Percentiles rank a stretch among this genome's conserved stretches.
phyloP scores from a whole-genome alignment of 2,329 filamentous ascomycete species.

The Penicillium sp. region DNA sequence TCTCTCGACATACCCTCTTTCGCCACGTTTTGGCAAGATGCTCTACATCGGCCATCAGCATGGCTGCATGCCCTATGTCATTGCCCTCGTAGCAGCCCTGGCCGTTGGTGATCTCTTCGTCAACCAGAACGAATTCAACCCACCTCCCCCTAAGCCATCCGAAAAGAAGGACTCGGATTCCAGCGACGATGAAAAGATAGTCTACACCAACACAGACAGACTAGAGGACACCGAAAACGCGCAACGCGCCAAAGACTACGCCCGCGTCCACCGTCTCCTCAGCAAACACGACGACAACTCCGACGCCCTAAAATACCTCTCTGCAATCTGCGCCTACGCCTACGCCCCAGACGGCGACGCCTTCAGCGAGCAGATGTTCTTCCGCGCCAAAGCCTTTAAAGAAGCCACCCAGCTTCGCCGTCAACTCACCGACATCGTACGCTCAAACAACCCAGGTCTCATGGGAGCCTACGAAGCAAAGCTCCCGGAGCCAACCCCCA shows the following conservation, averaged over 20 bases:
- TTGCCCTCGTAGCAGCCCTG: constrained; percentile 80
- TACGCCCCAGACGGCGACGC: constrained; percentile 60
- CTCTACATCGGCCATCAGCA: constrained; percentile 81
- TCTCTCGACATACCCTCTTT: constrained; percentile 83
- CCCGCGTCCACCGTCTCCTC: constrained; percentile 71
- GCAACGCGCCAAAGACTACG: constrained; percentile 59
- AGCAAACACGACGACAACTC: constrained; percentile 74
- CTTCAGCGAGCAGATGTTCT: constrained; percentile 79
- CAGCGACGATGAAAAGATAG: constrained; percentile 37
- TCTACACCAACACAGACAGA: constrained; percentile 61
- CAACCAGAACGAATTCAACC: constrained; percentile 70
- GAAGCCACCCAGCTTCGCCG: constrained; percentile 77
- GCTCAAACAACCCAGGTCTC: constrained; percentile 60
- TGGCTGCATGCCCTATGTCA: constrained; percentile 75
- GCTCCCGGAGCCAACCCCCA: constrained; percentile 58
- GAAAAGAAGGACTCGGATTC: constrained; percentile 27
- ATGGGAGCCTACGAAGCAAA: constrained; percentile 40
- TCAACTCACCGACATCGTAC: constrained; percentile 77
- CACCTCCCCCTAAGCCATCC: constrained; percentile 42
- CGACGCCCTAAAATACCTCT: constrained; percentile 85
- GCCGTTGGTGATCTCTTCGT: constrained; percentile 86
- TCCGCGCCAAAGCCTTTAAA: constrained; percentile 78
- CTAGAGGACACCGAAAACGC: constrained; percentile 66
- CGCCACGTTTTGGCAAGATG: constrained; percentile 86
- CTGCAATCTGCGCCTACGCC: constrained; percentile 80